Evolutionary conservation across 352 stramenopile genomes (phyloP).

Genomic region (Globisporangium heterothallicum): DNA sequence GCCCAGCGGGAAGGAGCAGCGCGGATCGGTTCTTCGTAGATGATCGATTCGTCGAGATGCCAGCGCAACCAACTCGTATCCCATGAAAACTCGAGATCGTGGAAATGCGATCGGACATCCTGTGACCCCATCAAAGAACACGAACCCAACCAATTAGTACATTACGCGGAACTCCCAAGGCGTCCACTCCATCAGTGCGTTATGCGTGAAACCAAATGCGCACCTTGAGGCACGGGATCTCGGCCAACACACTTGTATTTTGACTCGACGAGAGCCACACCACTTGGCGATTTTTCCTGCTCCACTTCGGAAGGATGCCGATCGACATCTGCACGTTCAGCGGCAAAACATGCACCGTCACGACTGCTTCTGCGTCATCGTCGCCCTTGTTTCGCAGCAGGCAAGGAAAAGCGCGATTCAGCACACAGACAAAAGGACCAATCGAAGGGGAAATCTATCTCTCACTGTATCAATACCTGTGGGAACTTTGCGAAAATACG

Average conservation of each 20-base stretch:
- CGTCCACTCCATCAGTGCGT: no score
- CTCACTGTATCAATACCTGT: background rate
- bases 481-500: constrained; percentile 8
- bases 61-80: constrained; percentile 50
- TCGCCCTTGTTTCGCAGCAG: no score
- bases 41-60: constrained; percentile 43
- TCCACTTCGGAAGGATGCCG: constrained; percentile 7
- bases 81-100: constrained; percentile 38
- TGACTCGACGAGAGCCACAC: constrained; percentile 23
- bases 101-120: constrained; percentile 24
- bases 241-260: constrained; percentile 25
- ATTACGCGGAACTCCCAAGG: no score
- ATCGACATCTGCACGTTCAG: constrained; percentile 24
- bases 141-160: background rate
- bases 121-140: constrained; percentile 8
- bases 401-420: no score
- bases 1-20: background rate
- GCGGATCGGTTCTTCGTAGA: constrained; percentile 38
- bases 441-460: no score
- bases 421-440: background rate
- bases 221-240: constrained; percentile 38
- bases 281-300: constrained; percentile 12
- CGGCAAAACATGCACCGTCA: constrained; percentile 22
- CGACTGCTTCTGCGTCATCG: constrained; percentile 13
- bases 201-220: background rate